Base-by-base conservation (phyloP, 73 alveolate genomes). In the Blepharisma stoltei region DNA sequence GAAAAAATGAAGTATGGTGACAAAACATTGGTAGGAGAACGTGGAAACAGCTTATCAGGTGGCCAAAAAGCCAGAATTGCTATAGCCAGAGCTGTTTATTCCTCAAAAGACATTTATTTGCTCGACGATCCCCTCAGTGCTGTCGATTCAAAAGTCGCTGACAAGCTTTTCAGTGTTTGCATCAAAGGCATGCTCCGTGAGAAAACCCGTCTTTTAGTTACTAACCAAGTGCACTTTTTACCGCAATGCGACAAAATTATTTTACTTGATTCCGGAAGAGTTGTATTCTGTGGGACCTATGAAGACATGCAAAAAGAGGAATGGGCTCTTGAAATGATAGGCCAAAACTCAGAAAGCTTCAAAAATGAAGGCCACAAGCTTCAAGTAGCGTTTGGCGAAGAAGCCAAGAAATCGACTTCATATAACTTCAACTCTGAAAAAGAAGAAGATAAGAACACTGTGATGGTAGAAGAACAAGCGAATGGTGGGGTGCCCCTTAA, bases 41-140 rank as follows among this genome's bases (percentile, higher is more conserved):
- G 49, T 32, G 88, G 88, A 7, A 75, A 53, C 7, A 88, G 83
- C 78, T 77, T 88, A 8, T 55, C 83, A 70, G 94, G 94, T 14
- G 94, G 94, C 4, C 92, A 88, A 79, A 88, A 82, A 83, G 83
- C 85, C 27, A 78, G 94, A 73, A 65, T 88, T 37, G 71, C 89
- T 4, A 53, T 81, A 49, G 95, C 92, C n/a, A 55, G 94, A 55
- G 81, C 85, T 38, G 48, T 88, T 54, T 88, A 88, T 66, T 73
- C 54, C 66, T 81, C 82, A 27, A 76, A 79, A 55, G 94, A 88
- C 81, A 78, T 88, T 54, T 83, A 78, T 77, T 53, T 88, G 71
- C 82, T 88, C 54, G 94, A 88, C 71, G 94, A 88, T 73, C 86
- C 86, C 14, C 65, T 88, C 23, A 70, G 87, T 54, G 84, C 91